Conservation (phyloP, 2,329 filamentous ascomycete genomes). For the Fonsecaea multimorphosa region DNA sequence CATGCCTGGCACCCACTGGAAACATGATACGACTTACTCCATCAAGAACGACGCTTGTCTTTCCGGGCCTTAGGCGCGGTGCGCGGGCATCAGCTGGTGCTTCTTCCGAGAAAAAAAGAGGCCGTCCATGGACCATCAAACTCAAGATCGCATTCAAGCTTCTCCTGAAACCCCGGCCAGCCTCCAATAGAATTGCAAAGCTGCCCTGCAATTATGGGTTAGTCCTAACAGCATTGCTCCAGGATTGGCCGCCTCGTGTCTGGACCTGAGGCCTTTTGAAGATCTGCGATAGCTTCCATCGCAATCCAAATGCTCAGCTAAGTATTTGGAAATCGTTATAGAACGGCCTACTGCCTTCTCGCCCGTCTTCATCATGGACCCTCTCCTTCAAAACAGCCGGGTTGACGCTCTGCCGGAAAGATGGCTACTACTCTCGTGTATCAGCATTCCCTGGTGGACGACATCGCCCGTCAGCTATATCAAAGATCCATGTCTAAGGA, state of each 20-base stretch:
- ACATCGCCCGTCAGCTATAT: constrained; percentile 6
- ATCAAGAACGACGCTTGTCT: not conserved
- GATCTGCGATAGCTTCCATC: constrained; percentile 25
- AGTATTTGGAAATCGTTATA: constrained; percentile 34
- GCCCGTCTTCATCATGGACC: constrained; percentile 22
- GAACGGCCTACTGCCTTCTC: constrained; percentile 31
- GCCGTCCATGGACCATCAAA: constrained; percentile 11
- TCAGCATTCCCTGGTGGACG: constrained; percentile 17
- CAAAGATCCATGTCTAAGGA: constrained; percentile 33
- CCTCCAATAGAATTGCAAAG: constrained; percentile 21
- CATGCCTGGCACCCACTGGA: too few relatives aligned
- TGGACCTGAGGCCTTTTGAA: constrained; percentile 13
- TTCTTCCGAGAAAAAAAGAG: not conserved
- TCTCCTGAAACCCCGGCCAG: not conserved
- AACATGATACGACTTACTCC: not conserved
- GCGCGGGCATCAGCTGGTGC: not conserved
- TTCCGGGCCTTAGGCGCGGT: not conserved
- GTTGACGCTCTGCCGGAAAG: constrained; percentile 6
- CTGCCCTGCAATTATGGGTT: constrained; percentile 30
- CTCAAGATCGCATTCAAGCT: not conserved
- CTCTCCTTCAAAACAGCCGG: constrained; percentile 24
- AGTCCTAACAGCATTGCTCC: constrained; percentile 13
- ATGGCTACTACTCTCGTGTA: constrained; percentile 30
- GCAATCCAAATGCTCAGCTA: constrained; percentile 33
- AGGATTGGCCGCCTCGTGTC: constrained; percentile 16